Conservation (phyloP, 2,329 filamentous ascomycete species). For the Xylariaceae sp. region DNA sequence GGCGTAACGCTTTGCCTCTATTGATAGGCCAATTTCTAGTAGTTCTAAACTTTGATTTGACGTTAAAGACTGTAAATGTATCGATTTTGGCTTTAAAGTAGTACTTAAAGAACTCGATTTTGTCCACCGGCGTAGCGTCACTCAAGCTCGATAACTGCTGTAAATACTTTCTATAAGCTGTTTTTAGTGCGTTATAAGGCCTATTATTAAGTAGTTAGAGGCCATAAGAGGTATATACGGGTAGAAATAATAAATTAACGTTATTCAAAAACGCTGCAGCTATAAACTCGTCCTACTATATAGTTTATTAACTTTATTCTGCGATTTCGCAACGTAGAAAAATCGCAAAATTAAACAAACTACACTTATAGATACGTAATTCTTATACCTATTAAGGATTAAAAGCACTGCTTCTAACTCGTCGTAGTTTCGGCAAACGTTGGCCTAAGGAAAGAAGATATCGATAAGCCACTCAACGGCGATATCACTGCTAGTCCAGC, state of each 20-base stretch:
- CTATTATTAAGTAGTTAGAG: not conserved
- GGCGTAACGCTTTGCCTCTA: not conserved
- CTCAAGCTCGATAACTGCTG: not conserved
- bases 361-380: not conserved
- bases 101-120: not conserved
- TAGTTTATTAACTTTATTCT: not conserved
- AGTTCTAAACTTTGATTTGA: not conserved
- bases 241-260: not conserved
- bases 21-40: not conserved
- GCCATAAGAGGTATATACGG: not conserved
- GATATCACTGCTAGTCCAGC: not conserved
- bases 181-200: not conserved
- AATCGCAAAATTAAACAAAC: not conserved
- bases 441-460: not conserved
- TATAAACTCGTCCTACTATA: not conserved
- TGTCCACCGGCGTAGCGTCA: not conserved
- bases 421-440: not conserved
- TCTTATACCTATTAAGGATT: constrained; percentile 1
- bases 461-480: not conserved
- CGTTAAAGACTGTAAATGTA: not conserved
- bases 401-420: not conserved
- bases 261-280: not conserved
- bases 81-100: not conserved
- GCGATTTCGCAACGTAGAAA: not conserved
- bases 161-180: not conserved